A percentile compares a stretch with the other conserved stretches of the same genome.
Evolutionary conservation across 1,284 basidiomycete species (phyloP).

Genomic region (Taiwanofungus camphoratus): DNA sequence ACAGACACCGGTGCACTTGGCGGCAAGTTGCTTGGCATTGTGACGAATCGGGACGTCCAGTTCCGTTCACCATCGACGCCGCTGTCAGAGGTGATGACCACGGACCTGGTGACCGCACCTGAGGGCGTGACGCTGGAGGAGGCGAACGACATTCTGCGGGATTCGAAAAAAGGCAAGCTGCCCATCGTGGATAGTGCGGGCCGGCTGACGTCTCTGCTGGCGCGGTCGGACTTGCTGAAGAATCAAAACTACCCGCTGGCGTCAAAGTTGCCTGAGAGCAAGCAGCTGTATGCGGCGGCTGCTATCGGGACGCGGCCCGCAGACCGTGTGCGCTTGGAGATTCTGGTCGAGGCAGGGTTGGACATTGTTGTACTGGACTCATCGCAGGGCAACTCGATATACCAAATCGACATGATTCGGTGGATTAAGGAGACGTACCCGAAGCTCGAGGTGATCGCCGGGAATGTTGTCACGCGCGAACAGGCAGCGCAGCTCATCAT

Average conservation of each 20-base stretch:
- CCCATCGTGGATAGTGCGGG: conserved; percentile 81
- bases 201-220: conserved; percentile 81
- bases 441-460: conserved; percentile 88
- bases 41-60: conserved; percentile 95
- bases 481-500: conserved; percentile 93
- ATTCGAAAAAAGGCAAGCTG: conserved; percentile 97
- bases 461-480: conserved; percentile 97
- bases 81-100: conserved; percentile 93
- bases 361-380: conserved; percentile 97
- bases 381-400: conserved; percentile 94
- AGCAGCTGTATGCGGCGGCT: conserved; percentile 98
- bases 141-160: conserved; percentile 93
- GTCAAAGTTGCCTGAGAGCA: conserved; percentile 86
- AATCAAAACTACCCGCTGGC: conserved; percentile 97
- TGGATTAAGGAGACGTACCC: conserved; percentile 92
- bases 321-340: conserved; percentile 80
- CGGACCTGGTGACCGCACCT: conserved; percentile 73
- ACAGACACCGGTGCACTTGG: conserved; percentile 83
- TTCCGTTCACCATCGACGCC: conserved; percentile 71
- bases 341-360: conserved; percentile 91
- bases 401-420: conserved; percentile 91
- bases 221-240: conserved; percentile 95
- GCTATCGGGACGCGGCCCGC: conserved; percentile 91
- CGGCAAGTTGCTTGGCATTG: conserved; percentile 93
- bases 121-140: conserved; percentile 86